Conservation (phyloP, 139 green algal genomes). For the Astrephomene gubernaculifera region DNA sequence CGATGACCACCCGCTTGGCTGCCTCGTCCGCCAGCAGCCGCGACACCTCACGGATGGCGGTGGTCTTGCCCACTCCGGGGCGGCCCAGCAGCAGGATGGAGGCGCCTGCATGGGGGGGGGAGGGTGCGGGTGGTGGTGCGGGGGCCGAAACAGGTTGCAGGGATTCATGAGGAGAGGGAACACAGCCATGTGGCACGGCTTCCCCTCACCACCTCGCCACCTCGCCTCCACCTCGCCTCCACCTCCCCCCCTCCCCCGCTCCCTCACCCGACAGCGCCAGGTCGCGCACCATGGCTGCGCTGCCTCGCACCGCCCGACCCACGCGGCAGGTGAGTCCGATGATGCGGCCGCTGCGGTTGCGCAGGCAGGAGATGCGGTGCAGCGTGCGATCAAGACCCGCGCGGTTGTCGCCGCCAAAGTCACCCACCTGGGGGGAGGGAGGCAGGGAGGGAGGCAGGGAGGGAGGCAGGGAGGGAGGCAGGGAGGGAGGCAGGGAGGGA, state of each 20-base stretch:
- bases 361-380: conserved; percentile 93
- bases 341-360: conserved; percentile 87
- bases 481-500: no score
- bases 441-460: not conserved
- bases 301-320: conserved; percentile 91
- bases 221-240: not conserved
- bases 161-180: not conserved
- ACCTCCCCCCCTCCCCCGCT: not conserved
- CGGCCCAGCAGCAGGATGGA: conserved; percentile 81
- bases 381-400: conserved; percentile 95
- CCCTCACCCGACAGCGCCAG: conserved; percentile 69
- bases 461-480: no score
- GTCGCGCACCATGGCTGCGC: conserved; percentile 94
- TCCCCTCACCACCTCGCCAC: not conserved
- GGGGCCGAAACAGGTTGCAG: no score
- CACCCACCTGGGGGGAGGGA: conserved; percentile 56
- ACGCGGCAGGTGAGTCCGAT: conserved; percentile 97
- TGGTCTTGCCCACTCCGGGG: conserved; percentile 97
- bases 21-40: conserved; percentile 88
- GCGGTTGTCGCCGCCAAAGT: conserved; percentile 93
- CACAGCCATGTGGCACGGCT: no score
- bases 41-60: conserved; percentile 78
- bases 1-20: conserved; percentile 84
- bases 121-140: conserved; percentile 4
- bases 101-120: conserved; percentile 50